A percentile compares a stretch with the other conserved stretches of the same genome.
phyloP scores from a whole-genome alignment of 257 asterid species.

The Solanum medicagineum region DNA sequence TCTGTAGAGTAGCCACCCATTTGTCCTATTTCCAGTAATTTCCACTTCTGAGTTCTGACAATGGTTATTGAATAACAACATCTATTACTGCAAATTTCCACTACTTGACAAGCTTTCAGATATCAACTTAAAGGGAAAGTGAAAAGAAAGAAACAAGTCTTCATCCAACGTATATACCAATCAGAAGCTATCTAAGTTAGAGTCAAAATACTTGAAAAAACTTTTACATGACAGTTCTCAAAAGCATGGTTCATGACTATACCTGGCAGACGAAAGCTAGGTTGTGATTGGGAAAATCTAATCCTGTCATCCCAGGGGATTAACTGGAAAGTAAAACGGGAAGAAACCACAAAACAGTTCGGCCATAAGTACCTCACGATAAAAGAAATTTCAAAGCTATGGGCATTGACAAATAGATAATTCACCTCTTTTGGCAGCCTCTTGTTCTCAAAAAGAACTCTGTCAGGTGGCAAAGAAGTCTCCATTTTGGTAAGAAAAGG shows the following conservation, averaged over 20 bases:
- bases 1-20: not conserved
- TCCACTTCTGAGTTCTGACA: not conserved
- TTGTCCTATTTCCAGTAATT: not conserved
- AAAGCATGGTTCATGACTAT: not conserved
- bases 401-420: not conserved
- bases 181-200: not conserved
- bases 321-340: constrained; percentile 30
- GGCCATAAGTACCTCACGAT: not conserved
- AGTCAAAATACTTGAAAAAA: not conserved
- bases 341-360: not conserved
- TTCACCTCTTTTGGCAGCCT: constrained; percentile 69
- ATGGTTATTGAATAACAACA: not conserved
- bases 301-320: constrained; percentile 56
- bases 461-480: constrained; percentile 41
- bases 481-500: constrained; percentile 64
- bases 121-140: not conserved
- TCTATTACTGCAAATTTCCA: not conserved
- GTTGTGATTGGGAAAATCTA: constrained; percentile 46
- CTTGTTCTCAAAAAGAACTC: constrained; percentile 51
- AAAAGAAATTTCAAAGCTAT: not conserved
- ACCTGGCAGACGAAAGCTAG: constrained; percentile 58
- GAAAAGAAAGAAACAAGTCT: not conserved
- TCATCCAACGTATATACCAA: not conserved
- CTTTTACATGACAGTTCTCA: not conserved
- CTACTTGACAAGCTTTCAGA: not conserved